Conservation (phyloP, 2,329 filamentous ascomycete genomes). For the Ophiostoma sp. region DNA sequence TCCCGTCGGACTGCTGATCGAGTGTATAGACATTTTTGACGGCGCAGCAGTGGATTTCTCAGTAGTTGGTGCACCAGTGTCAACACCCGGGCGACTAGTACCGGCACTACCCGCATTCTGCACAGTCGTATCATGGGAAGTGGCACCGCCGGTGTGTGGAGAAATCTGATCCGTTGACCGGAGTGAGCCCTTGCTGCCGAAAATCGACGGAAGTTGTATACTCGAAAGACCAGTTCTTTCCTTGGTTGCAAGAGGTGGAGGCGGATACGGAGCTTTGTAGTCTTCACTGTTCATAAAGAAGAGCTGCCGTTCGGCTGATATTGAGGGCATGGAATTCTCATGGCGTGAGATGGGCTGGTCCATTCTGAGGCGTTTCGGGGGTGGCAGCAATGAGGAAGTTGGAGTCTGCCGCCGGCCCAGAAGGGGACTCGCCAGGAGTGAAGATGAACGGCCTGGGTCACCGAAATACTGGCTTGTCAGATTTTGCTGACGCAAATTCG, state of each 20-base stretch:
- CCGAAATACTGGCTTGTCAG: background rate
- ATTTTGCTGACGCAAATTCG: background rate
- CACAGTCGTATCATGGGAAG: background rate
- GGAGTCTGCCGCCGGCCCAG: background rate
- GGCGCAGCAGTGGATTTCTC: background rate
- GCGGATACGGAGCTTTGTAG: background rate
- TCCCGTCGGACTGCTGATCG: constrained; percentile 3
- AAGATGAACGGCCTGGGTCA: background rate
- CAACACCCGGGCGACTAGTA: background rate
- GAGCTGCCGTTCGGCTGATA: background rate
- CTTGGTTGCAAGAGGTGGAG: background rate
- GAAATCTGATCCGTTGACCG: background rate
- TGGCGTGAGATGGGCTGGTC: background rate
- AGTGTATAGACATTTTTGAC: constrained; percentile 5
- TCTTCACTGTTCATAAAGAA: background rate
- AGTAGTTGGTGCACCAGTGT: background rate
- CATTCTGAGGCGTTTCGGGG: background rate
- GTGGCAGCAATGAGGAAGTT: background rate
- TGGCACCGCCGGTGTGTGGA: background rate
- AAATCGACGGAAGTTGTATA: constrained; percentile 3
- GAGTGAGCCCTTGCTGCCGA: constrained; percentile 4
- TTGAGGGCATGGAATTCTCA: background rate
- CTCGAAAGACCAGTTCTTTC: background rate
- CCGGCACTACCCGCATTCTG: background rate
- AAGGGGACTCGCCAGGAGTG: background rate